Conservation (phyloP, 192 early-diverging fungal genomes). For the Coemansia interrupta region DNA sequence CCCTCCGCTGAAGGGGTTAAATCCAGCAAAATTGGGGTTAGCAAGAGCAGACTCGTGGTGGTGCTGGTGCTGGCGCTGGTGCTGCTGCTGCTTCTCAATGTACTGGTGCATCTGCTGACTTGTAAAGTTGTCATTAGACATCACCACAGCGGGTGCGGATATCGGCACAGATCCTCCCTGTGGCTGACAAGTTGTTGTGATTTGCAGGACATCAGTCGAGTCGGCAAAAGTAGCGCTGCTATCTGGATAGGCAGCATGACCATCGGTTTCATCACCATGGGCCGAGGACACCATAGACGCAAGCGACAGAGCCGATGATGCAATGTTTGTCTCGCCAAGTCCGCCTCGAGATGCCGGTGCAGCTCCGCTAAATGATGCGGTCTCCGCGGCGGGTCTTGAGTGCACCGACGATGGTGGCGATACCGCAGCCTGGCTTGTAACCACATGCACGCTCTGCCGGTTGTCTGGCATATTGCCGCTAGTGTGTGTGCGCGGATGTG, state of each 20-base stretch:
- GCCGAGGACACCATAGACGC: conserved; percentile 22
- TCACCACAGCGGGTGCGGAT: not conserved
- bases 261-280: conserved; percentile 16
- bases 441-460: conserved; percentile 7
- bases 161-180: not conserved
- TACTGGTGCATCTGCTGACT: conserved; percentile 13
- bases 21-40: not conserved
- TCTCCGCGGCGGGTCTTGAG: not conserved
- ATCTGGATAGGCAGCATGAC: conserved; percentile 8
- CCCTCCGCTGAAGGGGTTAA: not conserved
- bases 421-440: conserved; percentile 12
- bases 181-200: not conserved
- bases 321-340: not conserved
- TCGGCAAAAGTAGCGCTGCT: conserved; percentile 16
- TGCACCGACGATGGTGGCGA: not conserved
- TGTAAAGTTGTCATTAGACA: conserved; percentile 1
- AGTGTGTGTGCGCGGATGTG: conserved; percentile 16
- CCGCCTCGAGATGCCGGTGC: no score
- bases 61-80: conserved; percentile 9
- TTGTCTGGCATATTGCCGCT: not conserved
- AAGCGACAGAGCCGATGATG: conserved; percentile 23
- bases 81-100: conserved; percentile 12
- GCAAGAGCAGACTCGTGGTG: not conserved
- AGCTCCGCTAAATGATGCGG: not conserved
- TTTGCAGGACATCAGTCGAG: conserved; percentile 13